Evolutionary conservation across 2,329 filamentous ascomycete species (phyloP), one percentile per base, ranked within the genome.

Genomic region (Colletotrichum eleusines): DNA sequence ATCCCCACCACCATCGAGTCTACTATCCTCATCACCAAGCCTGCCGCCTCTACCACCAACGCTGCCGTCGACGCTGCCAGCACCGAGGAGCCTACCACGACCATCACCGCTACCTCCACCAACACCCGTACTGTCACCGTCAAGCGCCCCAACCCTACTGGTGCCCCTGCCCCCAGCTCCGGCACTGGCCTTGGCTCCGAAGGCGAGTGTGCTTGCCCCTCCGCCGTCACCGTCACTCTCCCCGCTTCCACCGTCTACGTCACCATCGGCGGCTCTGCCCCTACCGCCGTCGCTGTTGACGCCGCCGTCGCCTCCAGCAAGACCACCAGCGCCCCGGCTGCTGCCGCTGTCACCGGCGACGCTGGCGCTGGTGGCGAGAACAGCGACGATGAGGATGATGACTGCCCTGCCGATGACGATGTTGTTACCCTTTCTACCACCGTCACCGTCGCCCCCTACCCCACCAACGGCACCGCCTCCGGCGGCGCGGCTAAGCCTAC

Each of bases 1-100:
- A 77, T 87, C 71, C 83, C 78, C 62, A 79, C 81, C 71, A 85
- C 83, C 71, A 76, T 81, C 74, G 74, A 81, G 75, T 76, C 80
- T 74, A 83, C 83, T 72, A 63, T 77, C 74, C 80, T 80, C 44
- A 74, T 73, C 40, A 54, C 71, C 66, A 68, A 68, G 64, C 68
- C 68, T 59, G 48, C 46, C 44, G 55, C 18, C 3, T 48, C 55
- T 44, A 55, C 67, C 40, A 51, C 63, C 23, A 12, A 28, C 7
- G 54, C 38, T 20, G 55, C 46, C 60, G 66, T n/a, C n/a, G n/a
- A 35, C 5, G 63, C 55, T n/a, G 57, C 46, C 63, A 63, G 40
- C 60, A 26, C 54, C 54, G 65, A 62, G 55, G 77, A 81, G 58
- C 67, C 73, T 28, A 82, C 81, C 66, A 81, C 81, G 23, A 83